These are phyloP conservation scores for Sphaerosporella brunnea DNA, from an alignment of 495 filamentous ascomycete species.

Conservation along the genomic window DNA sequence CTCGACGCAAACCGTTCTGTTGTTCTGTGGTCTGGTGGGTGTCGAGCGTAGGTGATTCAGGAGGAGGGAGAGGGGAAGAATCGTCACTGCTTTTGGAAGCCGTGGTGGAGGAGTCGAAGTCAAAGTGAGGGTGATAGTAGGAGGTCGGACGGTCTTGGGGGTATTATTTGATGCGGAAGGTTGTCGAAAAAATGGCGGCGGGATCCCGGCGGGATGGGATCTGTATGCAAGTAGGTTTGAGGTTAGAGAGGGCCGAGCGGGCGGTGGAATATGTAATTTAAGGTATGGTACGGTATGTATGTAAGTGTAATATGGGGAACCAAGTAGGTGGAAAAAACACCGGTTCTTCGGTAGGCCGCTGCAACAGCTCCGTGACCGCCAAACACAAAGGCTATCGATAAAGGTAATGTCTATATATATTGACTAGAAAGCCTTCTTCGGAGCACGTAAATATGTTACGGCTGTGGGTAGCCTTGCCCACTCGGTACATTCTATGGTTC, in stretches of 20 bases:
- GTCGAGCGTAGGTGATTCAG: neutral
- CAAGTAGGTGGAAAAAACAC: neutral
- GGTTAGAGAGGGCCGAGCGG: neutral
- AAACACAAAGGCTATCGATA: too few relatives aligned
- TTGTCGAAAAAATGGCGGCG: neutral
- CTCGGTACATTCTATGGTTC: too few relatives aligned
- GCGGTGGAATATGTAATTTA: neutral
- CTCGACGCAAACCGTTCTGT: slow-evolving; percentile 22
- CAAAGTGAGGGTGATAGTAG: neutral
- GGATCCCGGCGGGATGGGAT: neutral
- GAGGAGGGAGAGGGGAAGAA: neutral
- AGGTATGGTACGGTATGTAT: neutral
- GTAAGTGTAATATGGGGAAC: neutral
- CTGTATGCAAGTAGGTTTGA: too few relatives aligned
- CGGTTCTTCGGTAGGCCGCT: too few relatives aligned
- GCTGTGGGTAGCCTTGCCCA: too few relatives aligned
- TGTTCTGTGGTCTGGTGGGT: slow-evolving; percentile 20
- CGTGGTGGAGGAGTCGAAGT: neutral
- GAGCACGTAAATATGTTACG: too few relatives aligned
- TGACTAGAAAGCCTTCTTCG: too few relatives aligned
- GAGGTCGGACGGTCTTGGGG: neutral
- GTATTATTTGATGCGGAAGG: too few relatives aligned
- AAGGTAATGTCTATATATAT: too few relatives aligned
- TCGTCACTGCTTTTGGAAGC: slow-evolving; percentile 3
- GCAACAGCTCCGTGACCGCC: too few relatives aligned